Base-by-base conservation (phyloP, 768 basidiomycete species). In the Xerocomus brunneocitrinus region DNA sequence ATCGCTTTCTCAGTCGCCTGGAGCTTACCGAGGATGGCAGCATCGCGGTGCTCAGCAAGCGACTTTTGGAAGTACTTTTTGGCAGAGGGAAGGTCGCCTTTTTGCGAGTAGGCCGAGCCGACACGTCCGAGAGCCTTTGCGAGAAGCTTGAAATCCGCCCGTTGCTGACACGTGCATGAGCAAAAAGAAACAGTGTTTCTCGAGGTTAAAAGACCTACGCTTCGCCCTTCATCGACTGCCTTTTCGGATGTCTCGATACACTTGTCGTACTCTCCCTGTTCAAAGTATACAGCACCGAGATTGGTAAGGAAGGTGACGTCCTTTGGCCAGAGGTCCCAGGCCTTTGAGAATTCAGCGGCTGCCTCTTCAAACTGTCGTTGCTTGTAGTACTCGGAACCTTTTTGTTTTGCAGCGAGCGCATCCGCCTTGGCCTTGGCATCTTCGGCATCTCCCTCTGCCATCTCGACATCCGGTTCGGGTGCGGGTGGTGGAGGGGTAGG, bases 291-390 rank as follows among this genome's bases (percentile, higher is more conserved):
- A 52, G 97, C 97, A 87, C 66, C 46, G 41, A 95, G 71, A 71
- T 99, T 99, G 46, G 93, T 93, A 53, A 98, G 75, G 80, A 85
- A 98, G 10, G 92, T 89, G 56, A 98, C 77, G 67, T 99, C 94
- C 73, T 95, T 89, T 27, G 93, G 91, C 81, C 85, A 95, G 16
- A 81, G 64, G 56, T 95, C 91, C 94, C 95, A 98, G 5, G 97
- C 97, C 64, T 87, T 83, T 60, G 81, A 72, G 75, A 91, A 99
- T 58, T 81, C 77, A 53, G 76, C 75, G 45, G 82, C 81, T 19
- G 97, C 95, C 54, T 82, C 80, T 27, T 79, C 82, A 60, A 98
- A 91, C 42, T 87, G 78, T 55, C 89, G 81, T 62, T 85, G 83
- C 78, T 93, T 95, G 78, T 98, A 98, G 6, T 86, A 83, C 39